Evolutionary conservation across 2,329 filamentous ascomycete genomes (phyloP).

Genomic region (Pseudogymnoascus sp.): DNA sequence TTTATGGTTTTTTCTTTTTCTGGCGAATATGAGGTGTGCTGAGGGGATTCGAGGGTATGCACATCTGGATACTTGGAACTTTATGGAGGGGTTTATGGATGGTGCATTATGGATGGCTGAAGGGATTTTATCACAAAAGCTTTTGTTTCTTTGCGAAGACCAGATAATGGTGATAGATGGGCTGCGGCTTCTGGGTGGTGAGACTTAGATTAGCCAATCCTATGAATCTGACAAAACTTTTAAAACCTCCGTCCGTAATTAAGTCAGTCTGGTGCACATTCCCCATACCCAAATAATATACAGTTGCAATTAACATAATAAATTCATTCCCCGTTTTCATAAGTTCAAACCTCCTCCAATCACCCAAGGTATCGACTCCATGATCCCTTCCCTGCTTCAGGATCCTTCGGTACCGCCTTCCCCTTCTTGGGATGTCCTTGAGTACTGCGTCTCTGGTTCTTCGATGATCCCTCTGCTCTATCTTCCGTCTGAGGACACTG

Average conservation of each 20-base stretch:
- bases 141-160: not conserved
- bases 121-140: not conserved
- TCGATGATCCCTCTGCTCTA: not conserved
- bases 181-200: not conserved
- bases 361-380: not conserved
- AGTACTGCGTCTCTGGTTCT: constrained; percentile 1
- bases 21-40: not conserved
- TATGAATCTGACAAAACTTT: not conserved
- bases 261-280: not conserved
- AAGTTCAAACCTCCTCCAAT: not conserved
- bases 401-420: not conserved
- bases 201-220: constrained; percentile 4
- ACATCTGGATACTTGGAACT: constrained; percentile 1
- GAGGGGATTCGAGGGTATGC: not conserved
- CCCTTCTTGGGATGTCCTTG: constrained; percentile 3
- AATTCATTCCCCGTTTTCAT: not conserved
- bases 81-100: not conserved
- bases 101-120: not conserved
- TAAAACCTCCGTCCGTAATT: not conserved
- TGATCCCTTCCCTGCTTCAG: not conserved
- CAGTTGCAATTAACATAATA: not conserved
- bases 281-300: not conserved
- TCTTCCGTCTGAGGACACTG: not conserved
- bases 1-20: not conserved
- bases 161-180: not conserved